Evolutionary conservation across 2,329 filamentous ascomycete genomes (phyloP).

Genomic region (Myrmaecium sp.): DNA sequence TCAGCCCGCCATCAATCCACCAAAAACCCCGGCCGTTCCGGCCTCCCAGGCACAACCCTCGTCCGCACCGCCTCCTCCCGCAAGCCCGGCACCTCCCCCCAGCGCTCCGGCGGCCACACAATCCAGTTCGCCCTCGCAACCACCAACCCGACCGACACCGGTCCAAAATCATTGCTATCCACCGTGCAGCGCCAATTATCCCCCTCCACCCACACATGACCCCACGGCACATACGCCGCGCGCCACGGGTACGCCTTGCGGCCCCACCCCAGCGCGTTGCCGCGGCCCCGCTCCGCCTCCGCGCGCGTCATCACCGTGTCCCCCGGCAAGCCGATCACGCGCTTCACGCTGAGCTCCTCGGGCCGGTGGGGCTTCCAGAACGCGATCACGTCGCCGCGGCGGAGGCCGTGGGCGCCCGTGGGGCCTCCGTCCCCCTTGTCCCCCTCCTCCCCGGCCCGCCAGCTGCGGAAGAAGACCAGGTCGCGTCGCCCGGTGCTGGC

Average conservation of each 20-base stretch:
- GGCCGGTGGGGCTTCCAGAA: conserved; percentile 45
- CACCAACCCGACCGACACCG: conserved; percentile 53
- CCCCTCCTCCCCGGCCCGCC: too few species aligned
- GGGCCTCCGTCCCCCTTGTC: too few species aligned
- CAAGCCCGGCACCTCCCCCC: conserved; percentile 34
- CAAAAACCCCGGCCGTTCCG: conserved; percentile 10
- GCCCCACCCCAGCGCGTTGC: conserved; percentile 17
- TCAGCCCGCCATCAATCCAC: conserved; percentile 6
- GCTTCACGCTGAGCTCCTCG: conserved; percentile 57
- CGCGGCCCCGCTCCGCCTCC: conserved; percentile 22
- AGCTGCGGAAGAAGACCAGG: conserved; percentile 19
- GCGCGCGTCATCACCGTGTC: conserved; percentile 44
- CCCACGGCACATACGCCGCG: conserved; percentile 50
- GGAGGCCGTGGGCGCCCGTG: conserved; percentile 10
- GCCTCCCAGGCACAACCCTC: conserved; percentile 22
- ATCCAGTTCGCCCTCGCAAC: conserved; percentile 58
- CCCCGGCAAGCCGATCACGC: conserved; percentile 65
- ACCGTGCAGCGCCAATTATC: conserved; percentile 57
- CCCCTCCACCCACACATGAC: conserved; percentile 91
- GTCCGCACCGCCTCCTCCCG: conserved; percentile 31
- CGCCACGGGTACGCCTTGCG: conserved; percentile 9
- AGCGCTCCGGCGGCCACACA: conserved; percentile 48
- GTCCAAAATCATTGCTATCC: conserved; percentile 85
- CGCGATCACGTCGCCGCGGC: conserved; percentile 27
- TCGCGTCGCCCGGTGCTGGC: conserved; percentile 23